A percentile compares a stretch with the other conserved stretches of the same genome.
phyloP scores from a whole-genome alignment of 768 basidiomycete genomes.

The Mycena epipterygia region DNA sequence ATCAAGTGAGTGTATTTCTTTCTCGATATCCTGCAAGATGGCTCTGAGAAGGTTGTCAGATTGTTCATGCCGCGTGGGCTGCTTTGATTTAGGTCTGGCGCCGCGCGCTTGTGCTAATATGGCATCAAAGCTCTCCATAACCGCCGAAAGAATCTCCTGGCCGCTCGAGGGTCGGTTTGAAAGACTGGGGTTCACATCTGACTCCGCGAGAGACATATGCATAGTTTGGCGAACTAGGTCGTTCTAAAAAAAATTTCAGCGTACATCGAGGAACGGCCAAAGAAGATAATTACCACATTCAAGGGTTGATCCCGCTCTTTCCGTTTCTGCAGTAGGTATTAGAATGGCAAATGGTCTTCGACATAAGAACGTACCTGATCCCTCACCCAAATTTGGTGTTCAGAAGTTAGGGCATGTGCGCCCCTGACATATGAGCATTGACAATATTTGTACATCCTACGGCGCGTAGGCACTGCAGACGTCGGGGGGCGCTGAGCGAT shows the following conservation, averaged over 20 bases:
- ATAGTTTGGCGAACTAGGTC: conserved; percentile 3
- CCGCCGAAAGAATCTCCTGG: background rate
- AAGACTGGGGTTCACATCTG: background rate
- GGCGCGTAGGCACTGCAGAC: too few species aligned
- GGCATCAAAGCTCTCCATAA: conserved; percentile 5
- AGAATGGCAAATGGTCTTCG: background rate
- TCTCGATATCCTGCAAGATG: conserved; percentile 4
- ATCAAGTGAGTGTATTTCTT: background rate
- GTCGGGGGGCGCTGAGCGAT: too few species aligned
- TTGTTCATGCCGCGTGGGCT: too few species aligned
- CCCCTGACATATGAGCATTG: background rate
- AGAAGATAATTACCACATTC: background rate
- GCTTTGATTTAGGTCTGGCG: background rate
- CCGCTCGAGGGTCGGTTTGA: background rate
- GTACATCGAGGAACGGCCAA: background rate
- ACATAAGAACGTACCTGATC: background rate
- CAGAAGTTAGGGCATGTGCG: background rate
- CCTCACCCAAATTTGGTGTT: background rate
- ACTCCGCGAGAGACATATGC: background rate
- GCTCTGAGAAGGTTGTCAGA: too few species aligned
- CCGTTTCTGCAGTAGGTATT: background rate
- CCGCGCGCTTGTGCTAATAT: background rate
- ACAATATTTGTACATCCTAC: background rate
- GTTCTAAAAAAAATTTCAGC: background rate
- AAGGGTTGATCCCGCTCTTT: background rate